Evolutionary conservation across 345 rosid genomes (phyloP).

Genomic region (Ceriops zippeliana): DNA sequence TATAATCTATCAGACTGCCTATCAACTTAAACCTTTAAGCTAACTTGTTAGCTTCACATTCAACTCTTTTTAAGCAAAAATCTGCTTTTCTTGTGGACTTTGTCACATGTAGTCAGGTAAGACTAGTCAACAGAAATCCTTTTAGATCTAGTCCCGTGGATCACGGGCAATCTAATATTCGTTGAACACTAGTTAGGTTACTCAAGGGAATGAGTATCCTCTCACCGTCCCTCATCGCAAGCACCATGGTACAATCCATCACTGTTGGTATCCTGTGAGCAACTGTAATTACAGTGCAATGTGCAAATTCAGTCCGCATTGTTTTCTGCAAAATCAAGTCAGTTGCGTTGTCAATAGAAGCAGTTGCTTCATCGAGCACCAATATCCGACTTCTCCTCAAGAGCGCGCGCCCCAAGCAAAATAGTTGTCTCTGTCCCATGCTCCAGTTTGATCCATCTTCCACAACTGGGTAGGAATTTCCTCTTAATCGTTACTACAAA

Average conservation of each 20-base stretch:
- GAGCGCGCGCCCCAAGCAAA: constrained; percentile 89
- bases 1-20: background rate
- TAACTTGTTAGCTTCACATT: no score
- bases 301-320: constrained; percentile 67
- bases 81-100: no score
- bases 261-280: constrained; percentile 95
- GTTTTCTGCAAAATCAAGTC: constrained; percentile 83
- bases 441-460: constrained; percentile 97
- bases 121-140: background rate
- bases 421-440: constrained; percentile 91
- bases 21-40: no score
- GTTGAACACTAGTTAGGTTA: background rate
- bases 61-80: no score
- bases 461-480: constrained; percentile 41
- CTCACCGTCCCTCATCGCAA: constrained; percentile 82
- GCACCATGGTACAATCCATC: constrained; percentile 95
- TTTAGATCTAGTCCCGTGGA: background rate
- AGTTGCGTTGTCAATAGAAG: constrained; percentile 89
- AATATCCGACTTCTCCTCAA: constrained; percentile 74
- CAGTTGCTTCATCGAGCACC: constrained; percentile 95
- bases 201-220: constrained; percentile 2
- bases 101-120: background rate
- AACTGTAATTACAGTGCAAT: constrained; percentile 82
- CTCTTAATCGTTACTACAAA: background rate
- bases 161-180: background rate